Evolutionary conservation across 2,329 filamentous ascomycete genomes (phyloP), one percentile per base, ranked within the genome.

Genomic region (Apiospora arundinis): DNA sequence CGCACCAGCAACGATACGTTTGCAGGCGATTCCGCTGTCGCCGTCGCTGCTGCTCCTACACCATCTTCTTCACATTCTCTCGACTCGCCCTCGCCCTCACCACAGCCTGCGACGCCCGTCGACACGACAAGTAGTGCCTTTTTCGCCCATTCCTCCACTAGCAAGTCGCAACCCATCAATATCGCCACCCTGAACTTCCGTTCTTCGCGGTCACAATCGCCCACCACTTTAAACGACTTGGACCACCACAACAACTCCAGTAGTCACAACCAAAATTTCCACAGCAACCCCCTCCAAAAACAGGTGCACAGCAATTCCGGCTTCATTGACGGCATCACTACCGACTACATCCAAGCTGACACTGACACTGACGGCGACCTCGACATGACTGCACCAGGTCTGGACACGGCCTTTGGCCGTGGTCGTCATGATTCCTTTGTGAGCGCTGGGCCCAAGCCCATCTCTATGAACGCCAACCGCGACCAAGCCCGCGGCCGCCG

Each of bases 401-500:
- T 90, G 77, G 89, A 91, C 81, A 83, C 86, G 83, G 85, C 86
- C 80, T 84, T 89, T 83, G 84, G 86, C 82, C 88, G 87, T 79
- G 84, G 81, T 80, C 87, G 89, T 75, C 88, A 91, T 80, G 89
- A 91, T 83, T 92, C 90, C 70, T 91, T 92, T 80, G 88, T 90
- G 80, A 90, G 88, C 82, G 87, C 88, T 71, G 89, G 89, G 67
- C 88, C 90, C 28, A 91, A 91, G 80, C 90, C 90, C 75, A 92
- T 92, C 75, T 90, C 89, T 72, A 89, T 91, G 85, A 92, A 91
- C 76, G 86, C 89, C 69, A 91, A 90, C 78, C 87, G 89, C 81
- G 88, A 90, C 75, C 82, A 85, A 76, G 85, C 86, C 76, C 87
- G 89, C n/a, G 87, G 85, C 70, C 86, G 90, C 74, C 85, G 90